These are phyloP conservation scores for Scenedesmus sp. DNA, from an alignment of 163 green algal genomes.

Conservation along the genomic window DNA sequence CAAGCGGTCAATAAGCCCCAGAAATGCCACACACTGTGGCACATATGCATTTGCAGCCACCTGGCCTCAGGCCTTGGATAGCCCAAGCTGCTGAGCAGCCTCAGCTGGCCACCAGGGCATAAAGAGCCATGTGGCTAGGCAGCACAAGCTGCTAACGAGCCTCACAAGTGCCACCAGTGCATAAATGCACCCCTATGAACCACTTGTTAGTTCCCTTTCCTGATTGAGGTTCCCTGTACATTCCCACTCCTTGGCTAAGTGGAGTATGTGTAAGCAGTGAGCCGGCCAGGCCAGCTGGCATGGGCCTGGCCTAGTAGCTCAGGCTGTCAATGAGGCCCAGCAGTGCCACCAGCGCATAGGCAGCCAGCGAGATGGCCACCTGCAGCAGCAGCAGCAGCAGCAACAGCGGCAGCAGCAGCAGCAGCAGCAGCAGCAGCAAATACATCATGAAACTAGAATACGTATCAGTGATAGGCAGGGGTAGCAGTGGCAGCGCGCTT, in stretches of 20 bases:
- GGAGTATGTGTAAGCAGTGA: too few species aligned
- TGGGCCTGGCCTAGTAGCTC: not conserved
- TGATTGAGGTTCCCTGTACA: too few species aligned
- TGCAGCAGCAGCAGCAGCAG: slow-evolving; percentile 12
- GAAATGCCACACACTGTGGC: too few species aligned
- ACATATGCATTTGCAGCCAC: too few species aligned
- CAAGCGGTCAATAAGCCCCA: too few species aligned
- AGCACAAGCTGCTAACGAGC: slow-evolving; percentile 13
- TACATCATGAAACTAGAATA: not conserved
- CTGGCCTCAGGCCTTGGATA: too few species aligned
- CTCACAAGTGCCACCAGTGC: not conserved
- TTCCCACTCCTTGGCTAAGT: too few species aligned
- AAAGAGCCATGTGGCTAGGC: not conserved
- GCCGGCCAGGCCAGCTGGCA: not conserved
- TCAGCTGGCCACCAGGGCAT: too few species aligned
- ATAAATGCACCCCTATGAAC: not conserved
- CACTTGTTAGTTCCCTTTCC: too few species aligned
- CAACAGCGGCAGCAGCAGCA: slow-evolving; percentile 17
- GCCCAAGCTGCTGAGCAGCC: too few species aligned
- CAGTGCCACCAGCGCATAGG: slow-evolving; percentile 22
- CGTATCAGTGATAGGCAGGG: not conserved
- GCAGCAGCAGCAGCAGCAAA: not conserved
- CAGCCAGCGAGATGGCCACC: slow-evolving; percentile 35
- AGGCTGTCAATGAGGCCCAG: slow-evolving; percentile 32
- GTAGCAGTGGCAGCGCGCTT: too few species aligned